Evolutionary conservation across 805 yeast genomes (phyloP), one percentile per base, ranked within the genome.

Genomic region (Zygotorulaspora chibaensis): DNA sequence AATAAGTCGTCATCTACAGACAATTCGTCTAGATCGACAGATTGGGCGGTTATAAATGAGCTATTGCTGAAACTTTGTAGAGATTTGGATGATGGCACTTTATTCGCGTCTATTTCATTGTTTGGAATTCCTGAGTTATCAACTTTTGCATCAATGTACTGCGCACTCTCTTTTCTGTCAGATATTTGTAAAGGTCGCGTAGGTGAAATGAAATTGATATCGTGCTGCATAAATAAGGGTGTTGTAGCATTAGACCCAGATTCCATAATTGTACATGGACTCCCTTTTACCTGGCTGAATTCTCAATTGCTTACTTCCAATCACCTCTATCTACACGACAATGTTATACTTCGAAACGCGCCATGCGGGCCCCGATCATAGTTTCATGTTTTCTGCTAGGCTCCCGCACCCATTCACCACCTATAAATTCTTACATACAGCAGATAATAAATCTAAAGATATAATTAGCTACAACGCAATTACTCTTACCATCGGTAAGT

Each of bases 141-240:
- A 10, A 11, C 12, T 25, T 25, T 18, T 13, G 41, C 27, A 17
- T 33, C 36, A 13, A 13, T 16, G 20, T n/a, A 33, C 16, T 33
- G 36, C 13, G 20, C 13, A 20, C 20, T 16, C n/a, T 29, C 9
- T 17, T 13, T 17, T 4, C 12, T 33, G 11, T 16, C 20, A 33
- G 16, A 16, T 11, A 45, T 30, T 27, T 36, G 30, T 12, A 48
- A 35, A n/a, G 52, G 42, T 27, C 27, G 45, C 13, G 45, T 45
- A 12, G 52, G 52, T 13, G 52, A 45, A 17, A 35, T 20, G 30
- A 35, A 45, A 17, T 45, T 37, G n/a, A 20, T 42, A 17, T 45
- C 47, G 25, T 45, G 45, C 13, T 37, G 43, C 27, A 39, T 35
- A 38, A 48, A 45, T 20, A 45, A 38, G 16, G 52, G 49, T 26